Evolutionary conservation across 2,329 filamentous ascomycete genomes (phyloP), one percentile per base, ranked within the genome.

Genomic region (Claviceps maximensis): DNA sequence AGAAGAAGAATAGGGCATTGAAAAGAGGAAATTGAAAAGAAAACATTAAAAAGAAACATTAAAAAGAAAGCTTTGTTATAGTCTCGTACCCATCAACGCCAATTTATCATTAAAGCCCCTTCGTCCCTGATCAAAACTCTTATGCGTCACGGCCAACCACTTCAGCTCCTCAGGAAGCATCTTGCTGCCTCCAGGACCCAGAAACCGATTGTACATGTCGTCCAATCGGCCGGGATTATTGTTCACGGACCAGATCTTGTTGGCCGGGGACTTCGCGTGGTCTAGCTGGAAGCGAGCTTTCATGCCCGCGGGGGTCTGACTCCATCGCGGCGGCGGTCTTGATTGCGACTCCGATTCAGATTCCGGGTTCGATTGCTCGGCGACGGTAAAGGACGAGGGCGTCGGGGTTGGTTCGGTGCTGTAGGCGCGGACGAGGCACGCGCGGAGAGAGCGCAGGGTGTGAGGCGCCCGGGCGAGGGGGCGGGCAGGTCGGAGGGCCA

Each of bases 61-160:
- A n/a, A n/a, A n/a, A n/a, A n/a, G n/a, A n/a, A n/a, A n/a, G n/a
- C n/a, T n/a, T n/a, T n/a, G n/a, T n/a, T n/a, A n/a, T n/a, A n/a
- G n/a, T 33, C 31, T 33, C 15, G 27, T 78, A 94, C 89, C 91
- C 52, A 95, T 74, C 64, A 87, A 89, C n/a, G 89, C 87, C 68
- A 98, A 74, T 57, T 88, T 81, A 63, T 96, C 91, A 67, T 98
- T 98, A 72, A 91, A 95, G 1, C 91, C 91, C 74, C 90, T 84
- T 63, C 89, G 78, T 51, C 90, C 93, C 65, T 97, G 89, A 66
- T 98, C 91, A 65, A 95, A 97, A 70, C 89, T 96, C 79, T 97
- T 97, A 70, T 97, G 93, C 59, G 93, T 98, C 53, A 98, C 81
- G 31, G 90, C 90, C 63, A 97, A 74, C 93, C 93, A 98, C 73